Conservation (phyloP, 2,329 filamentous ascomycete species). For the Lachnellula hyalina region DNA sequence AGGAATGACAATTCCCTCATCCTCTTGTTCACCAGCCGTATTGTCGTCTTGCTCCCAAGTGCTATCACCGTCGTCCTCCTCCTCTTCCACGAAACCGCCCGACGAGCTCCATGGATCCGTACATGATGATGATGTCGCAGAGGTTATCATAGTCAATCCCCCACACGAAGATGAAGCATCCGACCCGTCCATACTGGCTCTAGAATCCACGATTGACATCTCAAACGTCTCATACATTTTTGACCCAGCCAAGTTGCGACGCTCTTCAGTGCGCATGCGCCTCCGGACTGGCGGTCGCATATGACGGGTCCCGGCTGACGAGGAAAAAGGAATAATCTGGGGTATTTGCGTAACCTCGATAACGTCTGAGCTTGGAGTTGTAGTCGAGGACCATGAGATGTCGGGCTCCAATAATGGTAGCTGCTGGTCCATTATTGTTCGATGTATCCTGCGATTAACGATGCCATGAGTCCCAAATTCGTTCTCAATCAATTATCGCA, state of each 20-base stretch:
- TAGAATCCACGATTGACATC: slow-evolving; percentile 16
- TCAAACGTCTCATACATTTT: slow-evolving; percentile 18
- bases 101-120: slow-evolving; percentile 28
- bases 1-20: slow-evolving; percentile 38
- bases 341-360: slow-evolving; percentile 21
- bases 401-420: slow-evolving; percentile 14
- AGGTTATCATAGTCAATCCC: slow-evolving; percentile 24
- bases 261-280: slow-evolving; percentile 14
- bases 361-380: slow-evolving; percentile 20
- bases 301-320: slow-evolving; percentile 3
- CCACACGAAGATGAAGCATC: slow-evolving; percentile 23
- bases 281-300: slow-evolving; percentile 16
- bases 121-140: slow-evolving; percentile 23
- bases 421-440: slow-evolving; percentile 17
- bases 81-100: slow-evolving; percentile 23
- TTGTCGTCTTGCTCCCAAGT: slow-evolving; percentile 34
- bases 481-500: slow-evolving; percentile 4
- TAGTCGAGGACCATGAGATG: slow-evolving; percentile 18
- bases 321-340: slow-evolving; percentile 5
- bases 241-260: neutral
- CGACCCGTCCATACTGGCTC: slow-evolving; percentile 27
- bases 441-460: slow-evolving; percentile 2
- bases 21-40: slow-evolving; percentile 36
- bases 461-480: slow-evolving; percentile 3
- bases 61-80: slow-evolving; percentile 29